Evolutionary conservation across 257 asterid genomes (phyloP).

Genomic region (Osmanthus fragrans): DNA sequence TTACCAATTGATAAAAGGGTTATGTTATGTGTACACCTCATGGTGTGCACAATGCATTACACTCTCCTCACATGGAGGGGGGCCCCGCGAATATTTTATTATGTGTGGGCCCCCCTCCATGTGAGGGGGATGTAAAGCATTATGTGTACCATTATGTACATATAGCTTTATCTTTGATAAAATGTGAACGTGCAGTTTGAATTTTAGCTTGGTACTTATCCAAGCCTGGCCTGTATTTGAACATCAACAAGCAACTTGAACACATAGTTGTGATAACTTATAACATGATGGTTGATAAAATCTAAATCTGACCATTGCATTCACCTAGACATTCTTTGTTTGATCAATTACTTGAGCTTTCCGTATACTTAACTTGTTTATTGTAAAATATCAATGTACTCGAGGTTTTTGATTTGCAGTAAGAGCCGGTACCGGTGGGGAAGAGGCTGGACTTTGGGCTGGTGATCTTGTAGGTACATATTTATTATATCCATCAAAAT

Average conservation of each 20-base stretch:
- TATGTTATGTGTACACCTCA: no score
- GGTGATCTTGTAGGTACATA: slow-evolving; percentile 99
- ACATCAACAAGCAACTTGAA: not conserved
- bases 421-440: slow-evolving; percentile 99
- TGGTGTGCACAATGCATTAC: no score
- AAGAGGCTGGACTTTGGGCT: slow-evolving; percentile 98
- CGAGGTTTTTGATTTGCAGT: slow-evolving; percentile 49
- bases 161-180: no score
- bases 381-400: slow-evolving; percentile 17
- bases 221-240: not conserved
- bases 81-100: no score
- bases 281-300: not conserved
- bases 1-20: no score
- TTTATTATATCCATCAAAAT: slow-evolving; percentile 41
- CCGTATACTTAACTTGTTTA: not conserved
- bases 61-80: no score
- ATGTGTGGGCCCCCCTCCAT: no score
- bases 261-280: not conserved
- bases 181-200: slow-evolving; percentile 14
- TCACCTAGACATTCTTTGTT: not conserved
- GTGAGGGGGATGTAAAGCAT: no score
- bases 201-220: not conserved
- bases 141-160: no score
- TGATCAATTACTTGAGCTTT: slow-evolving; percentile 13
- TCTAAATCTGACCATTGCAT: not conserved